These are phyloP conservation scores for Fagus crenata DNA, from an alignment of 306 rosid species.

Conservation along the genomic window DNA sequence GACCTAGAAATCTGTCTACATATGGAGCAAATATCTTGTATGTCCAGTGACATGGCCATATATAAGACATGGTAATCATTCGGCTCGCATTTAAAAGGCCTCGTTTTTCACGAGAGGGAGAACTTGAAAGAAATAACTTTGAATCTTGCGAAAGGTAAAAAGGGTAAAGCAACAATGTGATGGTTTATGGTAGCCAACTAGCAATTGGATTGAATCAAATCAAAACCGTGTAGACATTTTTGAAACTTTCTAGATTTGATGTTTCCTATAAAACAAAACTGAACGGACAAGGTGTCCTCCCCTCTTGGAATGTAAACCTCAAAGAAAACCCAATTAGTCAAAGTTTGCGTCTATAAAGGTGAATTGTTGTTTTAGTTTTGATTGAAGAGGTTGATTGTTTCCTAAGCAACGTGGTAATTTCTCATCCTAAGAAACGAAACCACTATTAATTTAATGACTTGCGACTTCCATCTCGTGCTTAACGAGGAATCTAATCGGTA, in stretches of 20 bases:
- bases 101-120: background rate
- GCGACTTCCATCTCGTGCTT: background rate
- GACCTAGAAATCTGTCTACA: too few species aligned
- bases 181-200: background rate
- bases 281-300: background rate
- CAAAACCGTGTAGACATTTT: conserved; percentile 11
- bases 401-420: conserved; percentile 14
- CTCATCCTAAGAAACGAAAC: conserved; percentile 24
- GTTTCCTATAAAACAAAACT: conserved; percentile 32
- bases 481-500: background rate
- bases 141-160: conserved; percentile 3
- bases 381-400: background rate
- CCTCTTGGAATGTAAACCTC: background rate
- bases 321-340: conserved; percentile 18
- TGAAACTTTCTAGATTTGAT: conserved; percentile 32
- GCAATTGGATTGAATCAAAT: background rate
- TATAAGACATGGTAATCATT: background rate
- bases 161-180: background rate
- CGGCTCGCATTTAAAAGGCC: background rate
- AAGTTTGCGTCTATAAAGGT: conserved; percentile 28
- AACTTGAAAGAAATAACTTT: background rate
- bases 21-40: too few species aligned
- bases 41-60: too few species aligned
- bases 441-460: background rate
- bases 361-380: background rate